Evolutionary conservation across 306 rosid genomes (phyloP).

Genomic region (Potentilla sterilis): DNA sequence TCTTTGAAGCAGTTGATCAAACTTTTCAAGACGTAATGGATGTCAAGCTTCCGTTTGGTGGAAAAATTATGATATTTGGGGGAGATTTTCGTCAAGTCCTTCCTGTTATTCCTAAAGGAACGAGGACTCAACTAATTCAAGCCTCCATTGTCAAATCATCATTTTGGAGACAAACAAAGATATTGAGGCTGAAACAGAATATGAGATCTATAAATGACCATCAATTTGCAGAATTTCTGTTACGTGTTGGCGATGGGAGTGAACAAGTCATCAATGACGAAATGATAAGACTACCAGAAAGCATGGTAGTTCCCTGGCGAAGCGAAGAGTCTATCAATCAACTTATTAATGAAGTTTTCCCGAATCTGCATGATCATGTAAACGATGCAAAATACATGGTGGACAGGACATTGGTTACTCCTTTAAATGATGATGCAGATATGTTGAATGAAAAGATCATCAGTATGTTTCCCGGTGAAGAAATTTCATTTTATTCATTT

Average conservation of each 20-base stretch:
- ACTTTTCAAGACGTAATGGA: neutral
- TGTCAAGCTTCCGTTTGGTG: neutral
- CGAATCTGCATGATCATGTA: too few relatives aligned
- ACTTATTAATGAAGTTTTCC: too few relatives aligned
- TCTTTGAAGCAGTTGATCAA: neutral
- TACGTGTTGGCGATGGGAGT: neutral
- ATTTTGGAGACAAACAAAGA: neutral
- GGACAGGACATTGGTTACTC: too few relatives aligned
- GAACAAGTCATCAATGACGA: neutral
- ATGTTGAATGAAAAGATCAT: too few relatives aligned
- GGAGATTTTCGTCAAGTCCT: too few relatives aligned
- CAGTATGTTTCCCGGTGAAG: too few relatives aligned
- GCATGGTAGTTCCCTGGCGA: neutral
- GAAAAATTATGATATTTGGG: neutral
- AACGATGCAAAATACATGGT: too few relatives aligned
- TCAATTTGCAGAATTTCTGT: neutral
- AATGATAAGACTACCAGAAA: neutral
- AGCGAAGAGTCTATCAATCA: too few relatives aligned
- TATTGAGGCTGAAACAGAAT: neutral
- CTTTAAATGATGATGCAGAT: too few relatives aligned
- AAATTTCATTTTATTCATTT: too few relatives aligned
- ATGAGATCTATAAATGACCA: neutral
- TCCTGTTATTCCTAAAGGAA: neutral
- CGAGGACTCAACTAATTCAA: neutral
- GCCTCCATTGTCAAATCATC: neutral